These are phyloP conservation scores for Huntiella decipiens DNA, from an alignment of 2,329 filamentous ascomycete genomes.

Conservation along the genomic window DNA sequence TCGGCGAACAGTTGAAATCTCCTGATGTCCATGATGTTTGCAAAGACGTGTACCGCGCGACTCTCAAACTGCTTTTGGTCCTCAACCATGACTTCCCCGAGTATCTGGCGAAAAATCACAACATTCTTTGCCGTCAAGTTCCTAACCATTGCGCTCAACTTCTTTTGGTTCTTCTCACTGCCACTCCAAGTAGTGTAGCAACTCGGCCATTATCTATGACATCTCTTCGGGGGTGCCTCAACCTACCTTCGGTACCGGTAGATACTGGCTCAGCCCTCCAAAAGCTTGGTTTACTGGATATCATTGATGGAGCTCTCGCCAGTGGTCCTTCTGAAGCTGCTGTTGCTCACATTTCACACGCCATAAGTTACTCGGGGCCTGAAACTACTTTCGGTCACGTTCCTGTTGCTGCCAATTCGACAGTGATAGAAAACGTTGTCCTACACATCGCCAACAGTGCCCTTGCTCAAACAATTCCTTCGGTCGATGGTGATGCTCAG, in stretches of 20 bases:
- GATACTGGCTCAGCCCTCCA: conserved; percentile 39
- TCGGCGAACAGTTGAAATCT: conserved; percentile 63
- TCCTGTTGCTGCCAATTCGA: conserved; percentile 47
- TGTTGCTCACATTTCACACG: conserved; percentile 57
- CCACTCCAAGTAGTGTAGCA: conserved; percentile 49
- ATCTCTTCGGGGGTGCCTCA: conserved; percentile 38
- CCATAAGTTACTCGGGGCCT: conserved; percentile 39
- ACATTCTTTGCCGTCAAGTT: conserved; percentile 61
- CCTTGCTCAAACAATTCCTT: conserved; percentile 28
- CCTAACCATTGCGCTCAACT: conserved; percentile 73
- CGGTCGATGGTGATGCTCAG: conserved; percentile 35
- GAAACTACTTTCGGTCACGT: conserved; percentile 48
- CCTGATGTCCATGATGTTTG: conserved; percentile 47
- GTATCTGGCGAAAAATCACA: conserved; percentile 75
- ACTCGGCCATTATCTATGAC: not conserved
- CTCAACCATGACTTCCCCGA: conserved; percentile 90
- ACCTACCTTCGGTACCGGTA: conserved; percentile 48
- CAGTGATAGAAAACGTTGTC: conserved; percentile 65
- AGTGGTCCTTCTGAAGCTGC: conserved; percentile 50
- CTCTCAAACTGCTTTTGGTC: conserved; percentile 64
- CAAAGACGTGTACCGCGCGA: conserved; percentile 70
- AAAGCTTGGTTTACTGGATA: conserved; percentile 34
- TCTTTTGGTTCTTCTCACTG: conserved; percentile 71
- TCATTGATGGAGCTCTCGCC: conserved; percentile 40
- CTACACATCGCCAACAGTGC: conserved; percentile 62